Percentiles rank a stretch among this genome's conserved stretches.
Evolutionary conservation across 495 filamentous ascomycete species (phyloP).

Genomic region (Penicillium canescens): DNA sequence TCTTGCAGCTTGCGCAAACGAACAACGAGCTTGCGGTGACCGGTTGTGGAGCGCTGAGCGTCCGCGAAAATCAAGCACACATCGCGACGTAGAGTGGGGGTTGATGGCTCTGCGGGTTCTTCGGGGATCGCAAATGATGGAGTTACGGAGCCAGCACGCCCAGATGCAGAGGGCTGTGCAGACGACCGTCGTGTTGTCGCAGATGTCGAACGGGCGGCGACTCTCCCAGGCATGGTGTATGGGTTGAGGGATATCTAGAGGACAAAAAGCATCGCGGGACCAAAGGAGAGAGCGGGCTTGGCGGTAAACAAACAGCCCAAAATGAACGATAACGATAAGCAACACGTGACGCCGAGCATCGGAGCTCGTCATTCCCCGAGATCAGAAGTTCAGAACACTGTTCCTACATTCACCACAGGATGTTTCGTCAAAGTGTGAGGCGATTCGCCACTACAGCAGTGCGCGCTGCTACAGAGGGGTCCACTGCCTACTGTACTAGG

Average conservation of each 20-base stretch:
- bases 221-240: constrained; percentile 60
- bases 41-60: constrained; percentile 82
- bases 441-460: constrained; percentile 57
- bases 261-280: constrained; percentile 28
- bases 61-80: constrained; percentile 81
- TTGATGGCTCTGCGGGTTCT: constrained; percentile 59
- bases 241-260: constrained; percentile 19
- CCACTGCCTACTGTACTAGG: constrained; percentile 57
- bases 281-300: constrained; percentile 24
- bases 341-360: constrained; percentile 25
- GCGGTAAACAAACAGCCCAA: constrained; percentile 54
- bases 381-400: background rate
- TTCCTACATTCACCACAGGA: constrained; percentile 28
- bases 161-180: constrained; percentile 52
- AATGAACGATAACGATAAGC: constrained; percentile 38
- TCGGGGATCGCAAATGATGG: constrained; percentile 66
- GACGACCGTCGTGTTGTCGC: constrained; percentile 60
- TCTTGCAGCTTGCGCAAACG: constrained; percentile 87
- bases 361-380: constrained; percentile 14
- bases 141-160: constrained; percentile 63
- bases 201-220: constrained; percentile 56
- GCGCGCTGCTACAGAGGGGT: constrained; percentile 51
- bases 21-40: constrained; percentile 85
- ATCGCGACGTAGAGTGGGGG: constrained; percentile 70
- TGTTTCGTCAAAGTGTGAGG: constrained; percentile 59